Base-by-base conservation (phyloP, 1,139 yeast genomes). In the Torulaspora pretoriensis region DNA sequence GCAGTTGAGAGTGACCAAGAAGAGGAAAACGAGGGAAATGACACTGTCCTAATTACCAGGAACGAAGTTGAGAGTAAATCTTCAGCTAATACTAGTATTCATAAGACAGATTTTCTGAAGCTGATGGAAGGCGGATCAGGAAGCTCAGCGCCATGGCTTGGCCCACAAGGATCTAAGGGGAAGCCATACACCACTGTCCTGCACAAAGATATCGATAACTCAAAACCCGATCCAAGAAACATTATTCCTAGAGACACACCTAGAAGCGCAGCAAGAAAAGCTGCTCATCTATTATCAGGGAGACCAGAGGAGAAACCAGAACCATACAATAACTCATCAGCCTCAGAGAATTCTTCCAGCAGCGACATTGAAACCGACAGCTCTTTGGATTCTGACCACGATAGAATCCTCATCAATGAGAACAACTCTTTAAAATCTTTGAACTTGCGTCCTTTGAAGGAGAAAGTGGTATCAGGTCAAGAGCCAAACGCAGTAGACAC, bases 161-260 rank as follows among this genome's bases (percentile, higher is more conserved):
- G 16, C 12, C 41, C 32, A 16, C 32, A 29, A 8, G 22, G 22
- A 29, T 33, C 40, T 14, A 49, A 52, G 35, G 57, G 47, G 29
- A 67, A 61, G 31, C 65, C 64, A 27, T 56, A 65, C 32, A 60
- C 68, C 1, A 61, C 68, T 1, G 63, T 65, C n/a, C 50, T 66
- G 14, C 53, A 55, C 38, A 64, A 59, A 37, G 63, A 62, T 35
- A 54, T 66, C 16, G 67, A 62, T 42, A 60, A 60, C 37, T 56
- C 66, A 1, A 56, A 57, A 30, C 64, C 65, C 23, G 63, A 59
- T 44, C 57, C 61, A 8, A 56, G 63, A 43, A 60, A 60, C 35
- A 56, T 58, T 22, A 37, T 60, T 24, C 63, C 65, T 2, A 47
- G 47, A 28, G 50, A 56, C 31, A 45, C 51, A 4, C 55, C 57